Conservation (phyloP, 1,139 yeast genomes). For the Protomyces inundatus region DNA sequence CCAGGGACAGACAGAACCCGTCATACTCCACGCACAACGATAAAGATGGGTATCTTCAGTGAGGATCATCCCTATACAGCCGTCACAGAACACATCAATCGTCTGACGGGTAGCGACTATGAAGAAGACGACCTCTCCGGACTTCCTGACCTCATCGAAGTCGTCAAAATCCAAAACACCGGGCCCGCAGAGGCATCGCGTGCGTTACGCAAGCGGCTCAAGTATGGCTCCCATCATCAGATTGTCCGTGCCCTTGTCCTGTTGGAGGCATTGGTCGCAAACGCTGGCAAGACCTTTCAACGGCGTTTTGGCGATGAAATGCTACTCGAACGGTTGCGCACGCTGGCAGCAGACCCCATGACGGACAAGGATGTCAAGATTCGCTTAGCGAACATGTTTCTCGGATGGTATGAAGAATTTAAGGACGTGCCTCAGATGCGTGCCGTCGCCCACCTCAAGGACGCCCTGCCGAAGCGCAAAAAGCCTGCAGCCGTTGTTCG, state of each 20-base stretch:
- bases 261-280: slow-evolving; percentile 68
- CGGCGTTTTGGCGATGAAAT: slow-evolving; percentile 59
- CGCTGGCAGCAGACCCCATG: slow-evolving; percentile 46
- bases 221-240: slow-evolving; percentile 65
- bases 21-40: background rate
- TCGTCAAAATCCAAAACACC: slow-evolving; percentile 38
- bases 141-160: slow-evolving; percentile 46
- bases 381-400: slow-evolving; percentile 48
- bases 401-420: slow-evolving; percentile 61
- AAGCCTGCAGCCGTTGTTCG: slow-evolving; percentile 28
- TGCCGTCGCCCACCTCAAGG: slow-evolving; percentile 49
- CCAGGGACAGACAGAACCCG: too few relatives aligned
- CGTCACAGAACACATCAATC: slow-evolving; percentile 48
- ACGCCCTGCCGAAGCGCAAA: slow-evolving; percentile 40
- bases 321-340: slow-evolving; percentile 60
- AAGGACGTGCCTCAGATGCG: slow-evolving; percentile 49
- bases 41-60: slow-evolving; percentile 40
- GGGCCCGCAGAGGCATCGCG: slow-evolving; percentile 26
- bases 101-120: slow-evolving; percentile 41
- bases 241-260: slow-evolving; percentile 64
- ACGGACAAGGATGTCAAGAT: slow-evolving; percentile 48
- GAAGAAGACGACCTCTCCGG: slow-evolving; percentile 43
- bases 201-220: slow-evolving; percentile 54
- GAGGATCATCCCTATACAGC: slow-evolving; percentile 48
- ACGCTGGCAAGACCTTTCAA: slow-evolving; percentile 52